These are phyloP conservation scores for Tuctoria greenei DNA, from an alignment of 176 grass and related monocot genomes.

Conservation along the genomic window DNA sequence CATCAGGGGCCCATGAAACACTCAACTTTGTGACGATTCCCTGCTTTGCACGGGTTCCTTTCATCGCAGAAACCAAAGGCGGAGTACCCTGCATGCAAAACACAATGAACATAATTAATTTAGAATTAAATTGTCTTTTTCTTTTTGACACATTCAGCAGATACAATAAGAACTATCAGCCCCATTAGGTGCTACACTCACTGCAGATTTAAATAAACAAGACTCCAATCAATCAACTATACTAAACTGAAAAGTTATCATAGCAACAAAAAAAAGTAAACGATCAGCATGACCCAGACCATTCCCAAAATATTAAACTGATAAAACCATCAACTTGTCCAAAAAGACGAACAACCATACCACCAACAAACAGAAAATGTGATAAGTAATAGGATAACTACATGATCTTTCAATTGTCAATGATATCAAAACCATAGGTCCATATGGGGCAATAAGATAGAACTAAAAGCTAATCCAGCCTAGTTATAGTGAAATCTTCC, in stretches of 20 bases:
- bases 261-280: not conserved
- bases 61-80: constrained; percentile 60
- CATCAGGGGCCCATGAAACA: constrained; percentile 82
- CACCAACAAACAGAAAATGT: not conserved
- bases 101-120: not conserved
- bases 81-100: constrained; percentile 41
- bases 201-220: constrained; percentile 13
- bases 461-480: not conserved
- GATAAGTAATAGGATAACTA: not conserved
- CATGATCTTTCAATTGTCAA: not conserved
- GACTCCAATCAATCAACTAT: not conserved
- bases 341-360: not conserved
- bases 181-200: not conserved
- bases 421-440: not conserved
- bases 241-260: not conserved
- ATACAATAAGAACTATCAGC: not conserved
- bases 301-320: constrained; percentile 5
- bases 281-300: not conserved
- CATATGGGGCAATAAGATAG: not conserved
- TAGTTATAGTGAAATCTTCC: not conserved
- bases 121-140: not conserved
- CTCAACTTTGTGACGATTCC: constrained; percentile 53
- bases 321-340: not conserved
- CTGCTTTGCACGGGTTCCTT: constrained; percentile 66
- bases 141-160: not conserved